Base-by-base conservation (phyloP, 108 stramenopile species). In the Discostella stelligeroides region DNA sequence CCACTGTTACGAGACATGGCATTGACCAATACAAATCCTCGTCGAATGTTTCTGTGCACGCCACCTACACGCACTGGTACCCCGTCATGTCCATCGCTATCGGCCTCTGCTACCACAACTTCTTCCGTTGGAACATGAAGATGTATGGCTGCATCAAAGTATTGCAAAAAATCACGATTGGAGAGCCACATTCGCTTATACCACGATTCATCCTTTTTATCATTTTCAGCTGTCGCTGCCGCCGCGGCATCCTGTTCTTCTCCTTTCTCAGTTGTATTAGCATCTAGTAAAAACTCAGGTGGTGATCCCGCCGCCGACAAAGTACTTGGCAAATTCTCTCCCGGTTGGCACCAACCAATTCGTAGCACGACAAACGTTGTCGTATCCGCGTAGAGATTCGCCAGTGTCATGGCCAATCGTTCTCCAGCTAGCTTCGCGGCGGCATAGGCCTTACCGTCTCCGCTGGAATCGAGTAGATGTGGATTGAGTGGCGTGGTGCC, bases 401-500 rank as follows among this genome's bases (percentile, higher is more conserved):
- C 55, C 14, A 82, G 55, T 3, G 81, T 68, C 72, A 66, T 73
- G 48, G 72, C 70, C 38, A 82, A 53, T 24, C 76, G 55, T 47
- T 82, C 81, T 27, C 62, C 76, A n/a, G 81, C 81, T 49, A 82
- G 47, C 60, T 82, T 82, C 14, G 81, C 76, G n/a, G 81, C 72
- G 48, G 76, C 81, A 56, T 82, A 82, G 13, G 76, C 81, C 30
- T 51, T 68, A 24, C 70, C 81, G 53, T 82, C 81, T 8, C 81
- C 81, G 46, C 76, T 73, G 15, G 56, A 57, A 21, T 47, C 60
- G 27, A 68, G 27, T 10, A 64, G 60, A 5, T 71, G 37, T 11
- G 71, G 66, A 34, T 82, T 59, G 28, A 70, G 46, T 0, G 77
- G 81, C 17, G 66, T 23, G 21, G 81, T 82, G 25, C 81, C 81